Conservation (phyloP, 1,284 basidiomycete species). For the Grifola frondosa region DNA sequence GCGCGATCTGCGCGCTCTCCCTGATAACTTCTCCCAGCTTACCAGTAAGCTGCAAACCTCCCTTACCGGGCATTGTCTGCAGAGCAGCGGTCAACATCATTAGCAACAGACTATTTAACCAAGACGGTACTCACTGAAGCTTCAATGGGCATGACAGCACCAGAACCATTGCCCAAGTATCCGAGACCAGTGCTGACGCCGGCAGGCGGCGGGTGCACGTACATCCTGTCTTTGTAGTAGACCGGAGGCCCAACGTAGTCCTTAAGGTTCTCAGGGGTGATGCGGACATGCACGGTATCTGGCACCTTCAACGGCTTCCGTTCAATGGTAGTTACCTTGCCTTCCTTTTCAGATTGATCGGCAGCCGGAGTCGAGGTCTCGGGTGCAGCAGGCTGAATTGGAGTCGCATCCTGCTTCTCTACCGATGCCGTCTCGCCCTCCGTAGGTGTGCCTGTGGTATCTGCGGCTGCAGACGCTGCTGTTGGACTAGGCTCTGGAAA, state of each 20-base stretch:
- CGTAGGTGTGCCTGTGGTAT: constrained; percentile 22
- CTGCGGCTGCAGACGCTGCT: constrained; percentile 17
- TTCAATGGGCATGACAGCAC: constrained; percentile 97
- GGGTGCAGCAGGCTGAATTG: constrained; percentile 35
- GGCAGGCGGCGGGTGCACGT: constrained; percentile 77
- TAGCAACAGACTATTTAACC: background rate
- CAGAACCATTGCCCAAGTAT: constrained; percentile 94
- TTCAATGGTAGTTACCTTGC: constrained; percentile 72
- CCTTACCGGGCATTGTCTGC: constrained; percentile 91
- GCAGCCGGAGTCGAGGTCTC: constrained; percentile 27
- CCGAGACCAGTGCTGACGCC: constrained; percentile 95
- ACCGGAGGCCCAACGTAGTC: constrained; percentile 96
- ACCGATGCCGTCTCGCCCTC: constrained; percentile 37
- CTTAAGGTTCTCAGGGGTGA: constrained; percentile 86
- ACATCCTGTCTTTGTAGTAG: constrained; percentile 95
- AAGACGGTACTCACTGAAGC: constrained; percentile 63
- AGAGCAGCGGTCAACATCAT: background rate
- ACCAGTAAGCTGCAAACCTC: constrained; percentile 86
- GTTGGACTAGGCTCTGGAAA: constrained; percentile 63
- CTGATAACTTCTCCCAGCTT: constrained; percentile 98
- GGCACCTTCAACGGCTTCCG: constrained; percentile 86
- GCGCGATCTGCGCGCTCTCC: constrained; percentile 91
- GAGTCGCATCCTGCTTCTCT: constrained; percentile 39
- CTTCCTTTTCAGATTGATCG: constrained; percentile 33
- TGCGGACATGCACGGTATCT: constrained; percentile 73